phyloP scores from a whole-genome alignment of 179 eudicot genomes.

The Beta corolliflora region DNA sequence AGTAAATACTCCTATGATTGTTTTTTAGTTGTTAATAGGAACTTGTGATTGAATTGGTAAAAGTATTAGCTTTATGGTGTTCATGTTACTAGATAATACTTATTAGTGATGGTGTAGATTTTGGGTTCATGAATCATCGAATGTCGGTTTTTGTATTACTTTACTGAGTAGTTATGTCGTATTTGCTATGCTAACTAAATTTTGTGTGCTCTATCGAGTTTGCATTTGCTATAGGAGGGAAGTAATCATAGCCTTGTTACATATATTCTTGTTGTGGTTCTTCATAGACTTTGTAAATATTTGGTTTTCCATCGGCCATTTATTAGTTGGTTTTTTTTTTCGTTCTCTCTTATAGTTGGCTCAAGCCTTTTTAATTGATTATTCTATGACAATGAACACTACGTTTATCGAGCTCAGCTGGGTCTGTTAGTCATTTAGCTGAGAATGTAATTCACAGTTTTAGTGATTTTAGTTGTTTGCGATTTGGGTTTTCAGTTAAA shows the following conservation, averaged over 20 bases:
- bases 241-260: not conserved
- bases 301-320: not conserved
- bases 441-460: not conserved
- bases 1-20: not conserved
- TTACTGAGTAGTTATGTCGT: not conserved
- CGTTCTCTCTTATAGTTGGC: not conserved
- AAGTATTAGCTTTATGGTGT: slow-evolving; percentile 8
- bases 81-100: not conserved
- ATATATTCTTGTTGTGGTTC: not conserved
- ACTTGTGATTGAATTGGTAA: slow-evolving; percentile 12
- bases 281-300: not conserved
- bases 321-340: not conserved
- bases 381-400: not conserved
- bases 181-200: not conserved
- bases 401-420: not conserved
- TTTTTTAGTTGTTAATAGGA: not conserved
- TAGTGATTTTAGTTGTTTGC: not conserved
- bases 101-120: not conserved
- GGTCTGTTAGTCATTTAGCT: not conserved
- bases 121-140: not conserved
- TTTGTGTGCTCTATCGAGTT: not conserved
- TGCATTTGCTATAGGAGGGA: not conserved
- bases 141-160: not conserved
- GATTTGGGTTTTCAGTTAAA: not conserved
- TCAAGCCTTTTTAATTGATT: not conserved